Evolutionary conservation across 345 rosid genomes (phyloP).

Genomic region (Microthlaspi erraticum): DNA sequence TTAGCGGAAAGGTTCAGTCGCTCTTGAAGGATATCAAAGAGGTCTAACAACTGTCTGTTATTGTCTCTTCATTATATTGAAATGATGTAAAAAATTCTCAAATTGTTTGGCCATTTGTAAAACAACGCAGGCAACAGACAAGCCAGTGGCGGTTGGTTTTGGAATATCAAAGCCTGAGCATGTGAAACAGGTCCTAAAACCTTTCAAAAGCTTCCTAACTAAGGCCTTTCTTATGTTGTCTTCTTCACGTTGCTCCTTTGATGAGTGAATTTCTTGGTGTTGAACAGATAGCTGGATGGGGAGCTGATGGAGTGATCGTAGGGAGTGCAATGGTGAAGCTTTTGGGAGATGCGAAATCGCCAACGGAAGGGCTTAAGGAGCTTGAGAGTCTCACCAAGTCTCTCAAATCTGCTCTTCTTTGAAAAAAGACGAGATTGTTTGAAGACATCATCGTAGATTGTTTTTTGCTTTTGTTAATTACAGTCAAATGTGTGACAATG

Average conservation of each 20-base stretch:
- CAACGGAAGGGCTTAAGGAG: conserved; percentile 75
- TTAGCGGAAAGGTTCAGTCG: conserved; percentile 65
- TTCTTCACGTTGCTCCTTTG: background rate
- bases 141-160: conserved; percentile 86
- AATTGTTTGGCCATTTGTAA: conserved; percentile 7
- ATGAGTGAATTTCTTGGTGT: conserved; percentile 14
- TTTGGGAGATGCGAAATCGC: conserved; percentile 74
- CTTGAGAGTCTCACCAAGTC: conserved; percentile 72
- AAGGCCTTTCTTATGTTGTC: background rate
- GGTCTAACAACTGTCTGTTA: conserved; percentile 22
- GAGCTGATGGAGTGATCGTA: conserved; percentile 88
- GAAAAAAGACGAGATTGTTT: conserved; percentile 29
- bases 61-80: background rate
- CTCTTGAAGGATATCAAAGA: conserved; percentile 76
- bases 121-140: conserved; percentile 56
- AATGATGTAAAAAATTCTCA: conserved; percentile 11
- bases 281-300: conserved; percentile 72
- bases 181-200: conserved; percentile 62
- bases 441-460: conserved; percentile 21
- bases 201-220: background rate
- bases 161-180: conserved; percentile 86
- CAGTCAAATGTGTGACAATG: conserved; percentile 7
- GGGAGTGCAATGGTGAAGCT: conserved; percentile 87
- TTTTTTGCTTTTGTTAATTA: conserved; percentile 16
- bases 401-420: conserved; percentile 68